Base-by-base conservation (phyloP, 1,284 basidiomycete species). In the Papiliotrema terrestris region DNA sequence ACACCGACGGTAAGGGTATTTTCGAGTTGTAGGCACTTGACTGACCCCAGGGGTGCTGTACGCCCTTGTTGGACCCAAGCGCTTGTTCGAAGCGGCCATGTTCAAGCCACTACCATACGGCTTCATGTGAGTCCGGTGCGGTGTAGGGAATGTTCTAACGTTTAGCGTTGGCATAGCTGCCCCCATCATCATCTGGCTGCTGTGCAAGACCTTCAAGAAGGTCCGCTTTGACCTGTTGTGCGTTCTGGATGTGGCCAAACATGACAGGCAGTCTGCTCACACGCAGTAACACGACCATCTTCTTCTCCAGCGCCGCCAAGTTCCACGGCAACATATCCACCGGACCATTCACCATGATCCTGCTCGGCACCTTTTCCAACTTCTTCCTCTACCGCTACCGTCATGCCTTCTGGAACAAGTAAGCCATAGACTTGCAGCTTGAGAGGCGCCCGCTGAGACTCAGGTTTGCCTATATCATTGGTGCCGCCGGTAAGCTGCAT, bases 11-110 rank as follows among this genome's bases (percentile, higher is more conserved):
- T 46, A 52, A 23, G 48, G n/a, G n/a, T n/a, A n/a, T n/a, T 43
- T 26, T 8, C 22, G 17, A 20, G 22, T 32, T 22, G 15, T 39
- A 2, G n/a, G 5, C 29, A 32, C 29, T 32, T 11, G 29, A 32
- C 29, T 32, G 29, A 42, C 25, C 14, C 17, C 39, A 43, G 51
- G 51, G 15, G 47, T 65, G 6, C 58, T 60, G 43, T 65, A 61
- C 41, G 60, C 59, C 19, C 49, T 65, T 19, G 59, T 65, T 23
- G 62, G 62, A 5, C 62, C 62, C 5, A 59, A 55, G 23, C 50
- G 54, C 6, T 51, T 65, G 3, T 58, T 62, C 50, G 53, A 52
- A n/a, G 54, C 57, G 8, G 36, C 39, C 26, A 54, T 57, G 14
- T 60, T 47, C 42, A 53, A 52, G 41, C 59, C 56, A 15, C 46